Base-by-base conservation (phyloP, 2,329 filamentous ascomycete species). In the Talaromyces atroroseus region DNA sequence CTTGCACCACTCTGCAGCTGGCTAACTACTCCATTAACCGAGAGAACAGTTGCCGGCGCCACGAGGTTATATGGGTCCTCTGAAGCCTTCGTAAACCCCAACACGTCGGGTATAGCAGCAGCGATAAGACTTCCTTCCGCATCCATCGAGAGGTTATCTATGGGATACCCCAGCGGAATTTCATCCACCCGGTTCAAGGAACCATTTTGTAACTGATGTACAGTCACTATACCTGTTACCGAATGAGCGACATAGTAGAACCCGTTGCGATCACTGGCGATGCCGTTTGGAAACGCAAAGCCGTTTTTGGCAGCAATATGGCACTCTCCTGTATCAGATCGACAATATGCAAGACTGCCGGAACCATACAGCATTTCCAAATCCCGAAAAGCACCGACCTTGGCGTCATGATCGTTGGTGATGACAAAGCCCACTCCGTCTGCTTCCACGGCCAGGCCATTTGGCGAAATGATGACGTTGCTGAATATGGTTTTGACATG, bases 131-230 rank as follows among this genome's bases (percentile, higher is more conserved):
- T 66, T 1, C 72, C 71, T 21, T 71, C 64, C 3, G 57, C 59
- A 54, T 74, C 72, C n/a, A 73, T 57, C 1, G 66, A 67, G 8
- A 74, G 53, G 40, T 74, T 74, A 55, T 74, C 72, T 4, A 73
- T 56, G 0, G 68, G 67, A 23, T 67, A 61, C 14, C 64, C 61
- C 7, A 65, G 54, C 38, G 65, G 48, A 46, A 74, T 66, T 1
- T 59, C 61, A 44, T 34, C 50, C 2, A 52, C 26, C 20, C 45
- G 23, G 23, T 18, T 42, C n/a, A 52, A 34, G 12, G 38, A 21
- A 2, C 50, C 38, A 23, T 45, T 24, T 7, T 21, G 23, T 12
- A 52, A 23, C 18, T 21, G 16, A 62, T 64, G 57, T 5, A 69
- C 65, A 8, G 62, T 60, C 12, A 72, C 60, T 5, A 63, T 55